Evolutionary conservation across 306 rosid genomes (phyloP), one percentile per base, ranked within the genome.

Genomic region (Acacia melanoxylon): DNA sequence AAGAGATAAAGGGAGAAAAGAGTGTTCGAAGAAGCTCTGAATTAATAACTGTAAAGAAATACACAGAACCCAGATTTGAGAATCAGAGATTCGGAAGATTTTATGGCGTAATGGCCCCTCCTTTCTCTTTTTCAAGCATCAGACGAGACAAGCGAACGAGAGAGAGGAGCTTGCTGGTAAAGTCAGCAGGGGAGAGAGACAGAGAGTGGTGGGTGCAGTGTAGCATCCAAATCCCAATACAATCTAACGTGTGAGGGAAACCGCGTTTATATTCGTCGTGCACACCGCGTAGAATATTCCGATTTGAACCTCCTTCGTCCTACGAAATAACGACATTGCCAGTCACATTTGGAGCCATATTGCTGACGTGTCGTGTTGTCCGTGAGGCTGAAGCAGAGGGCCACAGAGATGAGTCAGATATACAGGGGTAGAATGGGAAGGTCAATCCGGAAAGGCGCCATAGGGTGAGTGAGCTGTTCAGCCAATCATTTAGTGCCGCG

Each of bases 241-340:
- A 56, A 22, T 56, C 67, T 0, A 5, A n/a, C 35, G 31, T 2
- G 29, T 48, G 9, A 13, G 56, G 11, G 52, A 10, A 16, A 77
- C 81, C 87, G 87, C 83, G 85, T 77, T 80, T 80, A 44, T 12
- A 79, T 19, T 66, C 83, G 78, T 16, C 25, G 86, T 58, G 69
- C 71, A 33, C 9, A 25, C 86, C 86, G 86, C 85, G 86, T 82
- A 3, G 1, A 29, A 10, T 49, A 61, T 76, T 4, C 58, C 75
- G 19, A 17, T 20, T 54, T 73, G 16, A 40, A 19, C 89, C 75
- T 72, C 19, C 5, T 19, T 7, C 19, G 16, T 46, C 6, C 3
- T 2, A 0, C 11, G 0, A 4, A 81, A 44, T 74, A 63, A 10
- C 91, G 25, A 15, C 10, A 44, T 5, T 63, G 22, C 19, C 65